Evolutionary conservation across 164 flowering plant genomes (phyloP).

Genomic region (Vitis amurensis): DNA sequence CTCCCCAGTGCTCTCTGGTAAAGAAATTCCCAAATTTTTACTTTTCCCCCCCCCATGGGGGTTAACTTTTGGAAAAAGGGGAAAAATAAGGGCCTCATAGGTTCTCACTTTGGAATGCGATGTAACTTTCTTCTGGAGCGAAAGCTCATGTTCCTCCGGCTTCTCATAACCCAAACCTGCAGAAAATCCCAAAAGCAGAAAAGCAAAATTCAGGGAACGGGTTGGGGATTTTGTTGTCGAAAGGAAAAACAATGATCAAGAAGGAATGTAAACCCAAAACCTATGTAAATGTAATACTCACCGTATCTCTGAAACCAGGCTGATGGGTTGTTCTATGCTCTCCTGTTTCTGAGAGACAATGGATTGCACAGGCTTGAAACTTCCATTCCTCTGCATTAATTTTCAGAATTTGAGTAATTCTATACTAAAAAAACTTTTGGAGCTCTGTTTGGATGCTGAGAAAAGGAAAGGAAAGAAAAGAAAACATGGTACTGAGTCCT

Average conservation of each 20-base stretch:
- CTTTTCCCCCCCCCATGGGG: no score
- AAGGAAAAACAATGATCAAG: background rate
- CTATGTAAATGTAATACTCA: constrained; percentile 15
- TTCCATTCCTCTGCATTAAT: constrained; percentile 21
- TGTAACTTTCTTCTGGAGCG: constrained; percentile 49
- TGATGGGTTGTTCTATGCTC: constrained; percentile 8
- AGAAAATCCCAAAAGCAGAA: constrained; percentile 1
- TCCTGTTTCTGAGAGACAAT: constrained; percentile 11
- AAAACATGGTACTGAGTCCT: background rate
- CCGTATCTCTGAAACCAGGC: constrained; percentile 18
- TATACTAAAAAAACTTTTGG: constrained; percentile 1
- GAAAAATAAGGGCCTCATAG: constrained; percentile 40
- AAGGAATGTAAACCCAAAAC: background rate
- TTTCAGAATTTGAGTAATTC: background rate
- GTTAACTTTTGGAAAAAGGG: no score
- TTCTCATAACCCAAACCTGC: constrained; percentile 19
- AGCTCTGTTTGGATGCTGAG: constrained; percentile 7
- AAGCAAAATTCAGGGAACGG: background rate
- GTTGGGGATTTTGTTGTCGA: no score
- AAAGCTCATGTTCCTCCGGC: constrained; percentile 35
- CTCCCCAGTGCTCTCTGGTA: constrained; percentile 17
- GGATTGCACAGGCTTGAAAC: constrained; percentile 22
- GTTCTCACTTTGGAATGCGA: constrained; percentile 52
- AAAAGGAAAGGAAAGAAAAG: constrained; percentile 1
- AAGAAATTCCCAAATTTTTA: no score